Evolutionary conservation across 1,139 yeast genomes (phyloP), one percentile per base, ranked within the genome.

Genomic region (Taiozyma sp.): DNA sequence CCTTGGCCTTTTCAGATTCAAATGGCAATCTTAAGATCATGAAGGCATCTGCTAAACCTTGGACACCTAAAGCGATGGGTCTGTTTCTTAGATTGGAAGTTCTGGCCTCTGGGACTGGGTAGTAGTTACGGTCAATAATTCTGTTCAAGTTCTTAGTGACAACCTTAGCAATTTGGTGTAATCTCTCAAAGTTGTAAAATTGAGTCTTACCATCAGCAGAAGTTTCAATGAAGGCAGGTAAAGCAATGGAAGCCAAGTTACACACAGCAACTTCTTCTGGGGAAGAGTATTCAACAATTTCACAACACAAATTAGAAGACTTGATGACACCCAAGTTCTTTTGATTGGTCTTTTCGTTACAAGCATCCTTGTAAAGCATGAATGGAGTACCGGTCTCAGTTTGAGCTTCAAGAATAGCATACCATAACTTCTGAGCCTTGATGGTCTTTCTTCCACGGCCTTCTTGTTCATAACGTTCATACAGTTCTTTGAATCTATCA

Each of bases 331-430:
- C 96, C 68, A 88, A 74, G 68, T 88, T 88, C 79, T 88, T 81
- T 71, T 88, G 96, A 71, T 88, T 88, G 56, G 88, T 76, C 72
- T 89, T 88, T 58, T 76, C 64, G 73, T 88, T 88, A 74, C 95
- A 86, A 43, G 95, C 81, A 72, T 88, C 96, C 72, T 88, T 88
- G 75, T 88, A 88, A 46, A 88, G 77, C 89, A 88, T 87, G 75
- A 86, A 89, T 47, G 96, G 96, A 62, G 89, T 86, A 65, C 96
- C 96, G 37, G 96, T 88, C 74, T 88, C 96, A 49, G 93, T 87
- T 73, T 88, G 96, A 46, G 95, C 85, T 66, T 88, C 95, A 57
- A 88, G 74, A 58, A 88, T 88, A 50, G 90, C 83, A 59, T 85
- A 83, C 96, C 96, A 88, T 54, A 88, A 77, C 70, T 86, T 88